phyloP scores from a whole-genome alignment of 257 asterid species.

The Dorcoceras hygrometricum region DNA sequence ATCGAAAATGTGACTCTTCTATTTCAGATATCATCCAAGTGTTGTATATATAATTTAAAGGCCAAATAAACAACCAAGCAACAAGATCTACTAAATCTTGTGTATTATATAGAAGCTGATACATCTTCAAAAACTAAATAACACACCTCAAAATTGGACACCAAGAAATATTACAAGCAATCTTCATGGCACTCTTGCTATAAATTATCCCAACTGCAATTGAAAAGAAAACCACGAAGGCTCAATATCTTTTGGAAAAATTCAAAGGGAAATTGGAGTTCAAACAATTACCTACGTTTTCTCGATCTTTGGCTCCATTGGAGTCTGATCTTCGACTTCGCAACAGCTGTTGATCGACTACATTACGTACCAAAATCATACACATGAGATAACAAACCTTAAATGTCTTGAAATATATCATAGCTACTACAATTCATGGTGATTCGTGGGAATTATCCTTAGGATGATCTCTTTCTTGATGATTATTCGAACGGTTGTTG shows the following conservation, averaged over 20 bases:
- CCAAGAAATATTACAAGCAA: conserved; percentile 37
- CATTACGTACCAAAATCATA: conserved; percentile 16
- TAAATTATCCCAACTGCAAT: conserved; percentile 42
- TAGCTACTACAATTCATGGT: conserved; percentile 28
- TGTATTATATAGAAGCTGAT: conserved; percentile 30
- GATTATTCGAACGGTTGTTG: conserved; percentile 22
- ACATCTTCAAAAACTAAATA: conserved; percentile 22
- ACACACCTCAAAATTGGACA: conserved; percentile 49
- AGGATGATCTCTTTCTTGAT: conserved; percentile 28
- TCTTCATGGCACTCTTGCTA: conserved; percentile 33
- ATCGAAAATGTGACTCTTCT: neutral
- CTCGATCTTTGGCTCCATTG: neutral
- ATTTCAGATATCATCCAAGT: neutral
- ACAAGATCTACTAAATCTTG: conserved; percentile 24
- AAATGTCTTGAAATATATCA: neutral
- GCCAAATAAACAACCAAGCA: conserved; percentile 16
- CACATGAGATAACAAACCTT: neutral
- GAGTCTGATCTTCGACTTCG: neutral
- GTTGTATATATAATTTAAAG: too few relatives aligned
- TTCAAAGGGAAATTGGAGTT: neutral
- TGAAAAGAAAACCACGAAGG: neutral
- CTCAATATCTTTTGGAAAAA: too few relatives aligned
- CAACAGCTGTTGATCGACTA: conserved; percentile 18
- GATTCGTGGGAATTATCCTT: conserved; percentile 49
- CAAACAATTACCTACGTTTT: neutral